Evolutionary conservation across 2,329 filamentous ascomycete genomes (phyloP), one percentile per base, ranked within the genome.

Genomic region (Calonectria pteridis): DNA sequence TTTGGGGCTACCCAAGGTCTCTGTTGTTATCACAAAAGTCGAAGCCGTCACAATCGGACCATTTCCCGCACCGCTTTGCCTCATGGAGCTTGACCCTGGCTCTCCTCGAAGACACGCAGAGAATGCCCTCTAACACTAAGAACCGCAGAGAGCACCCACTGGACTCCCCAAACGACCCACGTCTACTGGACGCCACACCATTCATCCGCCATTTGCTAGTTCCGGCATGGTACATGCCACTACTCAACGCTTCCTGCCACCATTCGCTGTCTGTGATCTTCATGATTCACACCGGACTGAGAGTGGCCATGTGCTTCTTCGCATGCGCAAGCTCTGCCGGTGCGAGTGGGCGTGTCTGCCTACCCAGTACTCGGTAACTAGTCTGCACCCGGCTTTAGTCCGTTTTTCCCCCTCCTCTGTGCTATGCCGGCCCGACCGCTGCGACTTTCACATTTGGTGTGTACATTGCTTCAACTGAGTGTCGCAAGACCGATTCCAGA

Each of bases 1-100:
- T 28, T 62, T 26, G 40, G 33, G 49, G 49, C n/a, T 51, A 69
- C 71, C 71, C 53, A 74, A 69, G 67, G 66, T 63, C 51, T 40
- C 51, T 50, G 59, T 59, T 67, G 71, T 46, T 71, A 71, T 67
- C 55, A 76, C 69, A 49, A 33, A 33, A 72, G 58, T 63, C 64
- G 51, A 73, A 71, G 62, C 62, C 71, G 67, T 79, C 78, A 76
- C 72, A 77, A 80, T 80, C 78, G 76, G 75, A 77, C 78, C 78
- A 80, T 79, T 73, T 65, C 23, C 66, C 64, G 46, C 20, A 62
- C 75, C 68, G 67, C 77, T 77, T 80, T 66, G 18, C 78, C 75
- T 69, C 63, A 75, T 80, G 58, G 51, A 79, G 77, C 43, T 53
- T 79, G 76, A 76, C 49, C 59, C 46, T 29, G 33, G 55, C 35